These are phyloP conservation scores for Boletellus sp. DNA, from an alignment of 768 basidiomycete species.

Conservation along the genomic window DNA sequence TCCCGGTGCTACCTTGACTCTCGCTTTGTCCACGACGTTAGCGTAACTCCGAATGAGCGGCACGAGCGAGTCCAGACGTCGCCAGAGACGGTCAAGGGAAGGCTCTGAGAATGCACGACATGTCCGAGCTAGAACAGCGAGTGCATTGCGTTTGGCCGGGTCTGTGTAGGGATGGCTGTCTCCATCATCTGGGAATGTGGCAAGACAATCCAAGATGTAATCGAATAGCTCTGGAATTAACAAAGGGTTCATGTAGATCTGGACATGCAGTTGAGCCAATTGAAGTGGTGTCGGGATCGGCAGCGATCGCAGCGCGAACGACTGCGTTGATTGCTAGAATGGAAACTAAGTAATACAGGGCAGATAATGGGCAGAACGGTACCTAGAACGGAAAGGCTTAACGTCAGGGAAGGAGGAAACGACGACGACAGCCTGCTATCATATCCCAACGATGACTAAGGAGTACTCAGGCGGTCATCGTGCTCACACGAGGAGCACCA, in stretches of 20 bases:
- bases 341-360: too few species aligned
- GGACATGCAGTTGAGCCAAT: not conserved
- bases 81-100: slow-evolving; percentile 1
- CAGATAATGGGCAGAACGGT: too few species aligned
- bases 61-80: not conserved
- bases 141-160: not conserved
- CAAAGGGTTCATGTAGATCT: not conserved
- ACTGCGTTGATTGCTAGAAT: too few species aligned
- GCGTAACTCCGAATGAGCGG: not conserved
- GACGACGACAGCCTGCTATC: too few species aligned
- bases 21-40: not conserved
- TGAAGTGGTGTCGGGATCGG: too few species aligned
- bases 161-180: not conserved
- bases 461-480: too few species aligned
- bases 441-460: too few species aligned
- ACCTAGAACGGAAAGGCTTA: too few species aligned
- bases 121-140: not conserved
- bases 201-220: not conserved
- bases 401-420: too few species aligned
- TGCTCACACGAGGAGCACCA: too few species aligned
- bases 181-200: not conserved
- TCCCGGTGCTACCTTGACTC: not conserved
- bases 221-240: not conserved
- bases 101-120: not conserved
- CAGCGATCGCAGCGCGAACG: too few species aligned